phyloP scores from a whole-genome alignment of 306 rosid genomes.

The Casuarina equisetifolia region DNA sequence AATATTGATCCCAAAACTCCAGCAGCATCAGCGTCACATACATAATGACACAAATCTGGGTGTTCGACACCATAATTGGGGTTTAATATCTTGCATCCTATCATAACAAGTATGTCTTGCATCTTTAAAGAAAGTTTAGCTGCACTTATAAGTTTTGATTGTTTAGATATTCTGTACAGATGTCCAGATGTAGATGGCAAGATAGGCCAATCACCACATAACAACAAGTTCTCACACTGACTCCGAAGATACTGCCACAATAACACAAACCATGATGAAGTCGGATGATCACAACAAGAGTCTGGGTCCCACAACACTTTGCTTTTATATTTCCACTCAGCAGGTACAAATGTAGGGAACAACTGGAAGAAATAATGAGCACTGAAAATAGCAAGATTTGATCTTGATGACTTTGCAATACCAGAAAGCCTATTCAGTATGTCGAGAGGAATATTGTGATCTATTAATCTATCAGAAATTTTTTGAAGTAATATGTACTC shows the following conservation, averaged over 20 bases:
- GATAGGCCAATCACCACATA: slow-evolving; percentile 91
- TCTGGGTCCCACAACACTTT: slow-evolving; percentile 83
- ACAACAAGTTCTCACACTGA: slow-evolving; percentile 53
- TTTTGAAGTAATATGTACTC: slow-evolving; percentile 68
- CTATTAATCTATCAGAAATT: slow-evolving; percentile 68
- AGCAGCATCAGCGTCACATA: slow-evolving; percentile 62
- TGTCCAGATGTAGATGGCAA: slow-evolving; percentile 80
- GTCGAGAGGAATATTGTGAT: slow-evolving; percentile 56
- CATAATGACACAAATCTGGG: slow-evolving; percentile 65
- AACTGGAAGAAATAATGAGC: slow-evolving; percentile 64
- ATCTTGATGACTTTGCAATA: slow-evolving; percentile 75
- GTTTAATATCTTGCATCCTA: slow-evolving; percentile 77
- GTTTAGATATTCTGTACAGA: slow-evolving; percentile 67
- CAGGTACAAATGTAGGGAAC: slow-evolving; percentile 69
- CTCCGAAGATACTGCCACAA: slow-evolving; percentile 78
- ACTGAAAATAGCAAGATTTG: slow-evolving; percentile 62
- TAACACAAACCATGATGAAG: slow-evolving; percentile 71
- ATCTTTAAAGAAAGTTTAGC: slow-evolving; percentile 57
- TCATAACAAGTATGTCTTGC: slow-evolving; percentile 56
- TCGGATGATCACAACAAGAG: slow-evolving; percentile 65
- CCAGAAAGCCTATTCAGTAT: slow-evolving; percentile 68
- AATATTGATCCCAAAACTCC: slow-evolving; percentile 72
- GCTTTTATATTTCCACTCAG: slow-evolving; percentile 81
- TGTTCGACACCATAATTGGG: slow-evolving; percentile 65
- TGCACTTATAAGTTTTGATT: slow-evolving; percentile 67